A percentile compares a stretch with the other conserved stretches of the same genome.
Conservation (phyloP, 139 green algal genomes). For the Micractinium conductrix region DNA sequence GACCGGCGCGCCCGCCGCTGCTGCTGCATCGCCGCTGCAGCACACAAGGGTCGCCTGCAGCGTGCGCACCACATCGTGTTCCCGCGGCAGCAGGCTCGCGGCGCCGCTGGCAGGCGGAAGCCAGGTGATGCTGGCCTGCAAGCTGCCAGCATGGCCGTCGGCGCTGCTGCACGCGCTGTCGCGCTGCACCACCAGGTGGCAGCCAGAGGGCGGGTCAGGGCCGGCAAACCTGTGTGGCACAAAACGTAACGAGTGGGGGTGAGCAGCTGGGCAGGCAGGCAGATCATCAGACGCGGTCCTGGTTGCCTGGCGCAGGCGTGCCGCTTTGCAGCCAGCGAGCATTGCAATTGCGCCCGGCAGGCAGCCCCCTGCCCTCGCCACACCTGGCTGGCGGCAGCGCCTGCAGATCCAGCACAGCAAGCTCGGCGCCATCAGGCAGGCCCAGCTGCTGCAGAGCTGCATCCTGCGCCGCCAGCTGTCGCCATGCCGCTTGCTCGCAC, state of each 20-base stretch:
- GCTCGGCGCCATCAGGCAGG: neutral
- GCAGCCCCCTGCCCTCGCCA: neutral
- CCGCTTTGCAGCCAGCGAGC: no score
- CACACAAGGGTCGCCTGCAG: neutral
- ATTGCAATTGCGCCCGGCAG: neutral
- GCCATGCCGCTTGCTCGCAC: conserved; percentile 5
- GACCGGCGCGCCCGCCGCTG: neutral
- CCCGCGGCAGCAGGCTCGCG: conserved; percentile 2
- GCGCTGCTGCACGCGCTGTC: no score
- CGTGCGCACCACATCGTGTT: conserved; percentile 25
- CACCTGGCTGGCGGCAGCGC: conserved; percentile 2
- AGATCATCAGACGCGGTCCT: no score
- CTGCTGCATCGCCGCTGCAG: neutral
- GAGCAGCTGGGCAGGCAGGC: neutral
- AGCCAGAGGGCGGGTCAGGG: neutral
- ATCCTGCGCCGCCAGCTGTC: neutral
- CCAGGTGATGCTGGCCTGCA: neutral
- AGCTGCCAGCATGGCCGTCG: neutral
- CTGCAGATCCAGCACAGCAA: neutral
- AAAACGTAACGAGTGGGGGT: neutral
- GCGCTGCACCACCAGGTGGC: neutral
- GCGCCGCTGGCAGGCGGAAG: neutral
- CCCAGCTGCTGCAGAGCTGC: neutral
- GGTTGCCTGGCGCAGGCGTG: no score
- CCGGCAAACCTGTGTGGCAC: conserved; percentile 4